Evolutionary conservation across 169 alveolate genomes (phyloP).

Genomic region (Plasmodium gaboni): DNA sequence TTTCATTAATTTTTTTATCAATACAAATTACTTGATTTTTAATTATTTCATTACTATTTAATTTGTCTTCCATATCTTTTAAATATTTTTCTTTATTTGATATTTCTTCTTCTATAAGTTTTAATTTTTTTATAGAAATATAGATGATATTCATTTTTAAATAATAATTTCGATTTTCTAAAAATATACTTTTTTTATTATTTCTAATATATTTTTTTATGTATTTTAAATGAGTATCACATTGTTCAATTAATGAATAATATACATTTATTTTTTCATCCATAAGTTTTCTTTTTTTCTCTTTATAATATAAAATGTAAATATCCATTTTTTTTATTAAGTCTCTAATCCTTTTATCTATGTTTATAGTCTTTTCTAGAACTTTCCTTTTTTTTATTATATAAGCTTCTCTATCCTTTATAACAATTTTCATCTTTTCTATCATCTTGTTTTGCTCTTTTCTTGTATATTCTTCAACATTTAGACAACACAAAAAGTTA

Average conservation of each 20-base stretch:
- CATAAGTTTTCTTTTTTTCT: background rate
- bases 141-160: slow-evolving; percentile 11
- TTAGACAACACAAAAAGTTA: background rate
- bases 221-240: slow-evolving; percentile 1
- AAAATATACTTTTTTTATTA: slow-evolving; percentile 6
- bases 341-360: slow-evolving; percentile 47
- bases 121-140: background rate
- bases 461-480: slow-evolving; percentile 23
- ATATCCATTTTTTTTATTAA: slow-evolving; percentile 8
- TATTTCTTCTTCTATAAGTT: slow-evolving; percentile 7
- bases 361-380: slow-evolving; percentile 15
- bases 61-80: slow-evolving; percentile 9
- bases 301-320: slow-evolving; percentile 9
- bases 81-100: slow-evolving; percentile 1
- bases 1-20: slow-evolving; percentile 21
- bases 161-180: slow-evolving; percentile 31
- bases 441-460: slow-evolving; percentile 20
- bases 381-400: slow-evolving; percentile 14
- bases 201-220: slow-evolving; percentile 17
- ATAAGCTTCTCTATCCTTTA: slow-evolving; percentile 22
- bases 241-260: background rate
- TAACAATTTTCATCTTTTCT: slow-evolving; percentile 6
- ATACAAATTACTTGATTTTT: slow-evolving; percentile 38
- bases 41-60: slow-evolving; percentile 29
- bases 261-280: background rate